Conservation (phyloP, 768 basidiomycete genomes). For the Termitomyces sp. region DNA sequence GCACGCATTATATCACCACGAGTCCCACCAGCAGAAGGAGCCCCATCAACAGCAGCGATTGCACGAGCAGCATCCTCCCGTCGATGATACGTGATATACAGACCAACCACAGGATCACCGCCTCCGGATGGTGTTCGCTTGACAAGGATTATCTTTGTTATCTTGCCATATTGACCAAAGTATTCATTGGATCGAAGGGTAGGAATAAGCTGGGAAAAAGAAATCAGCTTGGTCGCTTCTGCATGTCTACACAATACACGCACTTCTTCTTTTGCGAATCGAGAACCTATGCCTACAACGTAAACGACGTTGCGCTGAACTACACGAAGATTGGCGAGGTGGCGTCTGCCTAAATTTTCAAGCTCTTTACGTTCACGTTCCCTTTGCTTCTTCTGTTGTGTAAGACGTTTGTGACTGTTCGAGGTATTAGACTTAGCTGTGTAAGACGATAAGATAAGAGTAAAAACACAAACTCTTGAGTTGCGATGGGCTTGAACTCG, state of each 20-base stretch:
- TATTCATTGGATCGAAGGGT: conserved; percentile 93
- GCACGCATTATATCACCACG: conserved; percentile 81
- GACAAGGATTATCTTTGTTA: conserved; percentile 88
- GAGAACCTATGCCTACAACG: conserved; percentile 90
- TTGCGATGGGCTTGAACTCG: conserved; percentile 92
- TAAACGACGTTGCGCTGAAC: conserved; percentile 95
- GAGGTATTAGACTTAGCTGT: background rate
- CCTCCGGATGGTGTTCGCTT: conserved; percentile 80
- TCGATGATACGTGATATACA: conserved; percentile 94
- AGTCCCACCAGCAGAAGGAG: conserved; percentile 83
- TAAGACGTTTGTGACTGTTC: conserved; percentile 84
- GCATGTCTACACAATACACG: conserved; percentile 17
- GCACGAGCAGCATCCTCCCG: conserved; percentile 93
- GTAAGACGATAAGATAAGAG: conserved; percentile 9
- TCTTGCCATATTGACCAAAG: conserved; percentile 98
- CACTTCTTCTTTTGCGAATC: conserved; percentile 96
- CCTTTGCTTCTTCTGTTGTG: conserved; percentile 90
- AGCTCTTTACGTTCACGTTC: conserved; percentile 96
- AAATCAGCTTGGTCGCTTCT: background rate
- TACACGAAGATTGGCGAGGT: conserved; percentile 91
- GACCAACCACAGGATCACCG: conserved; percentile 73
- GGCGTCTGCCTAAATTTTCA: conserved; percentile 75
- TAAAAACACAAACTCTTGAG: conserved; percentile 76
- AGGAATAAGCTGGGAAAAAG: conserved; percentile 21
- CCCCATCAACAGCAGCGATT: conserved; percentile 90